Evolutionary conservation across 441 rosid genomes (phyloP), one percentile per base, ranked within the genome.

Genomic region (Omphalea diandra): DNA sequence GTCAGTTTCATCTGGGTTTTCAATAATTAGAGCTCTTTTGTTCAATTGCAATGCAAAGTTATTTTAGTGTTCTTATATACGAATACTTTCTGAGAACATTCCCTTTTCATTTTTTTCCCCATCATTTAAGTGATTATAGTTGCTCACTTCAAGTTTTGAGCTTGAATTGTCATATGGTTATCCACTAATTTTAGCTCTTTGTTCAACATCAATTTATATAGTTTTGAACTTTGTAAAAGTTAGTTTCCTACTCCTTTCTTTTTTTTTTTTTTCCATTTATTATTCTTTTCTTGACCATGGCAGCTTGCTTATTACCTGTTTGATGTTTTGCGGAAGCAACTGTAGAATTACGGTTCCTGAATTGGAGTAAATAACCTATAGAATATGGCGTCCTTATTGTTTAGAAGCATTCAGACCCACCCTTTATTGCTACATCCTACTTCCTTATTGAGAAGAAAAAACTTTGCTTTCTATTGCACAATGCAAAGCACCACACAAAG

Each of bases 381-480:
- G 57, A 3, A 82, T 79, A 93, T 91, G 98, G 88, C 91, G 68
- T 91, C 82, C 46, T 61, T 82, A 57, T 71, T 91, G 63, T 73
- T 85, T 12, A 86, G 83, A 76, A 82, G 80, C 59, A 54, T 90
- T 63, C 97, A 82, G 63, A 65, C 77, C 62, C 79, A 76, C 70
- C 85, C 90, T 17, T 73, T 85, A 63, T 72, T 84, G 75, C 74
- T 83, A 24, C 65, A 75, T 9, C 81, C 89, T 24, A 53, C 80
- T 67, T 54, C 85, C 20, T 68, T 90, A 20, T 77, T 88, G 52
- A 82, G 88, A 65, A 84, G 81, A 67, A 89, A 74, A 24, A 78
- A 68, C 61, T 74, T 68, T 36, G 76, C 73, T 66, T 67, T 79
- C 46, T 72, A 74, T 38, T 80, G 85, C 81, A 82, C 91, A 32